Evolutionary conservation across 352 stramenopile genomes (phyloP), one percentile per base, ranked within the genome.

Genomic region (Plasmopara muralis): DNA sequence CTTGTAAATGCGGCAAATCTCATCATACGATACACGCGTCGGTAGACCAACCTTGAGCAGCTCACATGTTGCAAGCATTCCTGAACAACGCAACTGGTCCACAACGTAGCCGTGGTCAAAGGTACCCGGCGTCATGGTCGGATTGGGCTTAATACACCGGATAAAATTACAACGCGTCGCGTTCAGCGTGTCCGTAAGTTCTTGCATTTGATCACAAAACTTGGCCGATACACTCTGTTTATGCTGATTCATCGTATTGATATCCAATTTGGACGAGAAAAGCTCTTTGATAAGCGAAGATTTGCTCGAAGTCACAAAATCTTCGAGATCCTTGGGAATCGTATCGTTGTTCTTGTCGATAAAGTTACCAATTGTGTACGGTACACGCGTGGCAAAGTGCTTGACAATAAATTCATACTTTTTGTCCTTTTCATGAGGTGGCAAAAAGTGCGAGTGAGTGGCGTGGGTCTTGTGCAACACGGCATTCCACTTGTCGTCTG

Each of bases 271-370:
- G 2, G 64, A 52, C 46, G 85, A 77, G 62, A 91, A 96, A 35
- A 96, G 45, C 25, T 93, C 79, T 46, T 82, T 86, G 40, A 96
- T 83, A 29, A 96, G 64, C 18, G 63, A 63, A 18, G 80, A 79
- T 34, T 79, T 77, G 53, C 79, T 93, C 31, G 76, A 87, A 53
- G 80, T 81, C 35, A 97, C 76, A 49, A 97, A 85, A 37, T 96
- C 80, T 39, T 88, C 71, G 16, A 98, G 65, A 60, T 98, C 90
- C 50, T 89, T 86, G 10, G 85, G 85, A 45, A 98, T 90, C 49
- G 85, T 95, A 63, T 99, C 95, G 56, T 96, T 93, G 70, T 98
- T 98, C 66, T 97, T 97, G 60, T 98, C 84, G 35, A 98, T 87
- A 61, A 99, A 99, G 49, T 95, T 93, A 47, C 80, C 81, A 10